Evolutionary conservation across 23 red algal genomes (phyloP).

Genomic region (Gracilaria gracilis): DNA sequence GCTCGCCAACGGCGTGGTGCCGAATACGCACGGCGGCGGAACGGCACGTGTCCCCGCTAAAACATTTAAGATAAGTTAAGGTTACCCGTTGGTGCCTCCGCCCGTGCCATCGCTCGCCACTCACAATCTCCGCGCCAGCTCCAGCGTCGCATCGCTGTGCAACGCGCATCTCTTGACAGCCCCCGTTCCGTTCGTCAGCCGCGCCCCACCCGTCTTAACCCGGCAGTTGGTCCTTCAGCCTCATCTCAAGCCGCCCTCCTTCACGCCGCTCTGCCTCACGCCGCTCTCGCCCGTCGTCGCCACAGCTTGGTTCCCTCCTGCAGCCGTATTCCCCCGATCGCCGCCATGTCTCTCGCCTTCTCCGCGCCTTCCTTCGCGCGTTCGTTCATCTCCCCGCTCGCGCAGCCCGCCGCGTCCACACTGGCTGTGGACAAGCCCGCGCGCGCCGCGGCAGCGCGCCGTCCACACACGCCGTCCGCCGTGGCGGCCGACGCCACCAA

Average conservation of each 20-base stretch:
- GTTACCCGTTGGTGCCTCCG: too few species aligned
- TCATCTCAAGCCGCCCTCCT: too few species aligned
- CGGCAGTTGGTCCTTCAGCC: too few species aligned
- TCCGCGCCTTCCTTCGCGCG: neutral
- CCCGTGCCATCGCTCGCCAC: too few species aligned
- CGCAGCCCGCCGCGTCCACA: neutral
- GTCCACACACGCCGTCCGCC: neutral
- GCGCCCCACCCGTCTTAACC: neutral
- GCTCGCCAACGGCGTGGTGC: too few species aligned
- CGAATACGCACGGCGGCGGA: too few species aligned
- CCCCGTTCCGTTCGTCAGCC: neutral
- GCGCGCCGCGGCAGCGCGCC: neutral
- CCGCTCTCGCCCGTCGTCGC: too few species aligned
- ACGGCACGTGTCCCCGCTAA: too few species aligned
- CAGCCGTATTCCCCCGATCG: neutral
- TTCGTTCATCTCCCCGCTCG: neutral
- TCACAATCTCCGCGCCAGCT: too few species aligned
- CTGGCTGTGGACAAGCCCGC: neutral
- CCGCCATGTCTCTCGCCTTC: constrained; percentile 26
- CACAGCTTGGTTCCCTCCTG: too few species aligned
- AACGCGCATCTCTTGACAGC: neutral
- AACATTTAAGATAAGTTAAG: too few species aligned
- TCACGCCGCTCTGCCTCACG: neutral
- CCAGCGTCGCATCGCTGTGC: neutral
- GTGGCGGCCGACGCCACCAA: constrained; percentile 7